Percentiles rank a stretch among this genome's conserved stretches.
Evolutionary conservation across 805 yeast species (phyloP).

Genomic region (Monosporozyma unispora): DNA sequence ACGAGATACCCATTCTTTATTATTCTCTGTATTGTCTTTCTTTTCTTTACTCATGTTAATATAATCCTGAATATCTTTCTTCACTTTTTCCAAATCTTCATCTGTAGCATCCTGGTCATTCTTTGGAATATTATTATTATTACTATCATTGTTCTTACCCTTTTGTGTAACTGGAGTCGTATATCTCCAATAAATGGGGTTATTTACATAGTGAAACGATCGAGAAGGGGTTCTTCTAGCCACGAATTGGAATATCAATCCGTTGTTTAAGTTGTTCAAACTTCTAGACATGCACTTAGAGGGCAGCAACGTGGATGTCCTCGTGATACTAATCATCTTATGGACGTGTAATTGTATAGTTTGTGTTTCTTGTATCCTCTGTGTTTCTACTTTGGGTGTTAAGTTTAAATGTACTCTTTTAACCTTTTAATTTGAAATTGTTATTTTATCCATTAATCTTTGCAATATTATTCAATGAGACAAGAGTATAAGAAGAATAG

Average conservation of each 20-base stretch:
- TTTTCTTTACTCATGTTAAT: conserved; percentile 14
- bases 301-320: neutral
- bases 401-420: neutral
- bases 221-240: neutral
- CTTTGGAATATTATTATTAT: neutral
- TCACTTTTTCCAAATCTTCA: conserved; percentile 18
- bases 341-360: neutral
- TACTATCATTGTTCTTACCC: neutral
- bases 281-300: neutral
- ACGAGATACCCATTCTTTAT: conserved; percentile 12
- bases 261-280: neutral
- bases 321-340: neutral
- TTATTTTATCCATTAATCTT: neutral
- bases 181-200: neutral
- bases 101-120: conserved; percentile 5
- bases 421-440: neutral
- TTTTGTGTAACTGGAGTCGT: neutral
- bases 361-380: neutral
- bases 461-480: neutral
- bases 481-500: neutral
- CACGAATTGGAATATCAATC: neutral
- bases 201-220: neutral
- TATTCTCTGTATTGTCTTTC: conserved; percentile 2
- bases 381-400: neutral
- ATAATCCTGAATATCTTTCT: conserved; percentile 18